phyloP scores from a whole-genome alignment of 768 basidiomycete genomes.

The Rhodotorula sphaerocarpa region DNA sequence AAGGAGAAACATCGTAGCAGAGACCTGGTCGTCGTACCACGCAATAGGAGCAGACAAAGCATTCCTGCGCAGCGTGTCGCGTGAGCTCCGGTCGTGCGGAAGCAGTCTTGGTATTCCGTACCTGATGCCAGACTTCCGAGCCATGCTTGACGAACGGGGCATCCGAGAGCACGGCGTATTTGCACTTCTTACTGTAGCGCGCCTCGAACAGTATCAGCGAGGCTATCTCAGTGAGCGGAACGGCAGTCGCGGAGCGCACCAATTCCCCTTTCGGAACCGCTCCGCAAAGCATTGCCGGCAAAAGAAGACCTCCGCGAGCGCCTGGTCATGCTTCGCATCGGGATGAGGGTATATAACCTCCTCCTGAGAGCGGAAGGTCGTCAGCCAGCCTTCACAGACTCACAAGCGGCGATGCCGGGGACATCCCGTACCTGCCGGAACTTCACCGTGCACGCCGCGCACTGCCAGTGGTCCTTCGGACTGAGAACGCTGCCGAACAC shows the following conservation, averaged over 20 bases:
- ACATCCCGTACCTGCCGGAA: conserved; percentile 17
- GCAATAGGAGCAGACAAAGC: conserved; percentile 29
- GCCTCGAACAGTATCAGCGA: too few relatives aligned
- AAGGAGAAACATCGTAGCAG: not conserved
- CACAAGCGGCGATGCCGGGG: not conserved
- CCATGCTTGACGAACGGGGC: conserved; percentile 25
- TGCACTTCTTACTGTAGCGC: conserved; percentile 25
- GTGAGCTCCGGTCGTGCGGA: too few relatives aligned
- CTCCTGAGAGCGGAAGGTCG: conserved; percentile 5
- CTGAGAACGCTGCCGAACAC: conserved; percentile 26
- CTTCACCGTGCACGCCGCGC: conserved; percentile 5
- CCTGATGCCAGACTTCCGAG: conserved; percentile 18
- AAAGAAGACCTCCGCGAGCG: conserved; percentile 14
- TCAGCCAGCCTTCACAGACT: not conserved
- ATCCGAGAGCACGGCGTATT: conserved; percentile 21
- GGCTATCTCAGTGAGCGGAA: not conserved
- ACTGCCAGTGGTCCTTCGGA: conserved; percentile 20
- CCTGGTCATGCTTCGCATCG: not conserved
- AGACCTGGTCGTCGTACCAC: not conserved
- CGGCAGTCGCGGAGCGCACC: conserved; percentile 1
- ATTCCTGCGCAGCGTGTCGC: not conserved
- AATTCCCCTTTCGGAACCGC: conserved; percentile 20
- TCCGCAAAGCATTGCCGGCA: conserved; percentile 28
- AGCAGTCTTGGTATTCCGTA: too few relatives aligned
- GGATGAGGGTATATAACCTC: conserved; percentile 33